Conservation (phyloP, 257 asterid species). For the Gentiana straminea region DNA sequence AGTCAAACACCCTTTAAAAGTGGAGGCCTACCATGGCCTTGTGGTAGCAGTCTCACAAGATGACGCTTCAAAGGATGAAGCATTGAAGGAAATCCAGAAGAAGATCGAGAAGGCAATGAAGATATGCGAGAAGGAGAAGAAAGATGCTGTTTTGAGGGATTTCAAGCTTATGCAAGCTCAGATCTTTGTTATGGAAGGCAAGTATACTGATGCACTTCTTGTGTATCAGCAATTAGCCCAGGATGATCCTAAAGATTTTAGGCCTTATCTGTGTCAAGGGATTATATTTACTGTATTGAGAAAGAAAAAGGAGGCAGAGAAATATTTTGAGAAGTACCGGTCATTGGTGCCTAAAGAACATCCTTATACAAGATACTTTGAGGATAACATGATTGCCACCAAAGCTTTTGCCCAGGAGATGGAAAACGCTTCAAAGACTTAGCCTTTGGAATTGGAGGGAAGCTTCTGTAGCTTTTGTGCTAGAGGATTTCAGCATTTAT, state of each 20-base stretch:
- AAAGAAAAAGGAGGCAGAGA: conserved; percentile 70
- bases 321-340: conserved; percentile 66
- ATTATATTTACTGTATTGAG: conserved; percentile 68
- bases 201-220: conserved; percentile 53
- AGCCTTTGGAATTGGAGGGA: conserved; percentile 32
- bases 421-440: conserved; percentile 28
- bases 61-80: conserved; percentile 27
- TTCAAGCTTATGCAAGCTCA: conserved; percentile 83
- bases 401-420: conserved; percentile 64
- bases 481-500: too few species aligned
- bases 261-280: conserved; percentile 91
- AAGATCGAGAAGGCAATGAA: conserved; percentile 41
- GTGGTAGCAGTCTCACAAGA: conserved; percentile 62
- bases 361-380: conserved; percentile 69
- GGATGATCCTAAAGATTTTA: conserved; percentile 91
- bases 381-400: conserved; percentile 83
- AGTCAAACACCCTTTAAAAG: conserved; percentile 52
- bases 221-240: conserved; percentile 56
- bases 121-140: conserved; percentile 52
- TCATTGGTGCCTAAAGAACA: conserved; percentile 80
- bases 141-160: conserved; percentile 49
- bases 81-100: conserved; percentile 32
- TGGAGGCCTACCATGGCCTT: conserved; percentile 90
- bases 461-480: conserved; percentile 9
- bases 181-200: conserved; percentile 59